phyloP scores from a whole-genome alignment of 345 rosid species.

The Conringia planisiliqua region DNA sequence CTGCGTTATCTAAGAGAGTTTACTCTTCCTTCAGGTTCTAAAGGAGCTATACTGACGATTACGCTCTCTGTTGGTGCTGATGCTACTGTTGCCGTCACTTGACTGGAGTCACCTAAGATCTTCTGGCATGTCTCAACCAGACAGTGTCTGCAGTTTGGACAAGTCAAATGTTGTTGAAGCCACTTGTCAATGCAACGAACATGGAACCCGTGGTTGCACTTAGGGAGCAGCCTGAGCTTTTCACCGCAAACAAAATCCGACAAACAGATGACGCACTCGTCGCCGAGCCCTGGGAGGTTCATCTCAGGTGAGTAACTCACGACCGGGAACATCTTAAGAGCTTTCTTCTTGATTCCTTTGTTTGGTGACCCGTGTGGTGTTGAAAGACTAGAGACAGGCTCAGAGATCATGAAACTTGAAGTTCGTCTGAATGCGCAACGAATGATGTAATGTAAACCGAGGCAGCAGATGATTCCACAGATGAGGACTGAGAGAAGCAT shows the following conservation, averaged over 20 bases:
- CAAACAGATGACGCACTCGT: slow-evolving; percentile 56
- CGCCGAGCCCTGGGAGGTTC: slow-evolving; percentile 43
- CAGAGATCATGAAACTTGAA: slow-evolving; percentile 39
- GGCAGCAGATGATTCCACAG: slow-evolving; percentile 49
- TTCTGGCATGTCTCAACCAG: slow-evolving; percentile 38
- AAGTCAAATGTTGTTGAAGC: slow-evolving; percentile 63
- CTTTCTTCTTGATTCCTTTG: slow-evolving; percentile 45
- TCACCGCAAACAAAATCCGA: slow-evolving; percentile 47
- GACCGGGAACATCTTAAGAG: slow-evolving; percentile 43
- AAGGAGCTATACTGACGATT: slow-evolving; percentile 23
- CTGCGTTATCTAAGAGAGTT: slow-evolving; percentile 22
- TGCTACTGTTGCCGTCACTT: neutral
- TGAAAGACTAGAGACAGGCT: slow-evolving; percentile 20
- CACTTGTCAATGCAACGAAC: slow-evolving; percentile 61
- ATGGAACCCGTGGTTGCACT: slow-evolving; percentile 70
- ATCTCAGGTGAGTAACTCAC: slow-evolving; percentile 43
- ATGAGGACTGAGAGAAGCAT: slow-evolving; percentile 47
- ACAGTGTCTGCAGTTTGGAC: slow-evolving; percentile 62
- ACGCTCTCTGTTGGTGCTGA: slow-evolving; percentile 19
- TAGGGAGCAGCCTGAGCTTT: slow-evolving; percentile 49
- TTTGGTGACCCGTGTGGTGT: slow-evolving; percentile 10
- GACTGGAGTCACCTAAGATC: slow-evolving; percentile 20
- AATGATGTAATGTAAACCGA: slow-evolving; percentile 49
- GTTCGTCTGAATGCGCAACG: slow-evolving; percentile 47
- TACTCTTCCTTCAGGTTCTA: slow-evolving; percentile 36